A percentile compares a stretch with the other conserved stretches of the same genome.
Conservation (phyloP, 495 filamentous ascomycete genomes). For the Aspergillus saccharolyticus region DNA sequence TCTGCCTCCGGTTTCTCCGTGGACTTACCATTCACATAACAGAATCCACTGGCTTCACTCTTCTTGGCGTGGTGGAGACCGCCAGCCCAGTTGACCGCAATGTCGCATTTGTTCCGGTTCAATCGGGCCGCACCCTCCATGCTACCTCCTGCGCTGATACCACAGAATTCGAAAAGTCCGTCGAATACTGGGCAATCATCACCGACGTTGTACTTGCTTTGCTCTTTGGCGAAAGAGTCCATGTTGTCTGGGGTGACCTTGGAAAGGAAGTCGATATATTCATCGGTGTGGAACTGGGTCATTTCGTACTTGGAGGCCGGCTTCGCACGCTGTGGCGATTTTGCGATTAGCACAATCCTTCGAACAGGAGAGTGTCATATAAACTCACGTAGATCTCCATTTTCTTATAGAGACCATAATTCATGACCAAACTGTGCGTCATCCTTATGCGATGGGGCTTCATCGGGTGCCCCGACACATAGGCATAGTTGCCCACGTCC, state of each 20-base stretch:
- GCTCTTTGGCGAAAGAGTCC: constrained; percentile 87
- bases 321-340: constrained; percentile 74
- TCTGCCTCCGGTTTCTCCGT: background rate
- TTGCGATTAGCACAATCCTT: constrained; percentile 22
- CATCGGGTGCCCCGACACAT: constrained; percentile 98
- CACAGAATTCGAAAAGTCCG: constrained; percentile 96
- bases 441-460: constrained; percentile 97
- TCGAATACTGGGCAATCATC: constrained; percentile 98
- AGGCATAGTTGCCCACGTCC: constrained; percentile 96
- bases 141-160: constrained; percentile 92
- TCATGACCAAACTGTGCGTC: constrained; percentile 97
- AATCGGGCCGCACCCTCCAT: constrained; percentile 94
- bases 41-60: constrained; percentile 94
- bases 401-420: constrained; percentile 96
- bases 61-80: constrained; percentile 97
- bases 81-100: constrained; percentile 96
- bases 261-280: constrained; percentile 96
- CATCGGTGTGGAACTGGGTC: constrained; percentile 99
- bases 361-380: background rate
- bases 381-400: constrained; percentile 98
- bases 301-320: constrained; percentile 94
- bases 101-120: constrained; percentile 91
- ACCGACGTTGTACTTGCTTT: constrained; percentile 95
- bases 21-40: constrained; percentile 85
- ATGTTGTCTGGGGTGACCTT: constrained; percentile 98